A percentile compares a stretch with the other conserved stretches of the same genome.
phyloP scores from a whole-genome alignment of 192 early-diverging fungal genomes.

The Rhizophagus sp. region DNA sequence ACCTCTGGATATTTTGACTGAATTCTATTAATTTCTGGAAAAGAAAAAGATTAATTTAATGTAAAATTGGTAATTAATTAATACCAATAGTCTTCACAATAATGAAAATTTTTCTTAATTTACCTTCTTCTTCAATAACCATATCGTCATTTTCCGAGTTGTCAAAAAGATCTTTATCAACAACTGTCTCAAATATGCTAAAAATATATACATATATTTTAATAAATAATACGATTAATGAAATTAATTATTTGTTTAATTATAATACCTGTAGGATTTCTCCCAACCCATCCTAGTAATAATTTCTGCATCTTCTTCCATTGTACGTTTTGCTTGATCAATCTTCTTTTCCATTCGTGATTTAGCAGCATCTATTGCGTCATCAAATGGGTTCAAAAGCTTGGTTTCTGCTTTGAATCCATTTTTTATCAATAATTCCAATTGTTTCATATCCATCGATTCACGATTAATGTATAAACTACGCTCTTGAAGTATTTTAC shows the following conservation, averaged over 20 bases:
- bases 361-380: not conserved
- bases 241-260: too few relatives aligned
- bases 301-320: conserved; percentile 4
- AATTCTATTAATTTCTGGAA: not conserved
- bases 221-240: not conserved
- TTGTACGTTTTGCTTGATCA: not conserved
- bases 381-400: not conserved
- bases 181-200: not conserved
- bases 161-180: too few relatives aligned
- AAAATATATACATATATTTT: too few relatives aligned
- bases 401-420: not conserved
- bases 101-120: not conserved
- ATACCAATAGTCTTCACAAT: too few relatives aligned
- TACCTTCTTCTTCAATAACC: not conserved
- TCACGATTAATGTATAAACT: not conserved
- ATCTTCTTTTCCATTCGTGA: not conserved
- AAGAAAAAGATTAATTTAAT: not conserved
- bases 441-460: not conserved
- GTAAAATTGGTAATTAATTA: not conserved
- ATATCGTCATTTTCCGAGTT: not conserved
- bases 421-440: not conserved
- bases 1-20: not conserved
- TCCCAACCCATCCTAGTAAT: not conserved
- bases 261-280: not conserved
- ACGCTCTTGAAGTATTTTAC: not conserved